Conservation (phyloP, 257 asterid genomes). For the Oldenlandia corymbosa region DNA sequence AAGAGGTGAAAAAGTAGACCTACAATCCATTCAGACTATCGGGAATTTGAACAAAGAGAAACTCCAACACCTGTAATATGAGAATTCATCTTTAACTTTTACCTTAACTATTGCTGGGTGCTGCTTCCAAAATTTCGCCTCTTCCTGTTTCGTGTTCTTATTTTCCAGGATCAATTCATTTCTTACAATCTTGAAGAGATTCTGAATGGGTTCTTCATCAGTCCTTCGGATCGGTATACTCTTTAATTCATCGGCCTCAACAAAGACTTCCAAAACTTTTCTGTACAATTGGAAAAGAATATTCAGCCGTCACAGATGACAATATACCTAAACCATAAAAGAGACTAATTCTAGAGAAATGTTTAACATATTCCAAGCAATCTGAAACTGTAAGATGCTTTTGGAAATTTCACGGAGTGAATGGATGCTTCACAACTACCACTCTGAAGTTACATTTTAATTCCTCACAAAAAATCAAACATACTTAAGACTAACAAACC, state of each 20-base stretch:
- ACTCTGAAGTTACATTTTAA: not conserved
- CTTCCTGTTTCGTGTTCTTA: constrained; percentile 75
- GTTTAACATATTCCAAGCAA: not conserved
- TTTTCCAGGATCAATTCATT: constrained; percentile 72
- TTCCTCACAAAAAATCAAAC: not conserved
- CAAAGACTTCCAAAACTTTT: constrained; percentile 80
- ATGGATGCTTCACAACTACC: not conserved
- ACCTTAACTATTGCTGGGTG: constrained; percentile 85
- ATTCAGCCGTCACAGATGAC: not conserved
- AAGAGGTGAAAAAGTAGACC: not conserved
- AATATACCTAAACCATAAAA: no score
- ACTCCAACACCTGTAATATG: constrained; percentile 1
- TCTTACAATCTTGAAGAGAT: constrained; percentile 63
- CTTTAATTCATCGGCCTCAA: constrained; percentile 77
- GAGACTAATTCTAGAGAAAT: no score
- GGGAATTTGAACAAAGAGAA: not conserved
- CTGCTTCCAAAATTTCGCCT: constrained; percentile 89
- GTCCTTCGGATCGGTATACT: constrained; percentile 79
- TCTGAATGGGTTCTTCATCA: constrained; percentile 81
- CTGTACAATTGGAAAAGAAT: constrained; percentile 33
- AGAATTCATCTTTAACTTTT: constrained; percentile 13
- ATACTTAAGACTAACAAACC: not conserved
- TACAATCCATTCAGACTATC: not conserved
- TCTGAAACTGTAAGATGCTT: constrained; percentile 2
- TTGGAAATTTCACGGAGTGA: not conserved